Evolutionary conservation across 1,139 yeast genomes (phyloP).

Genomic region (Wickerhamomyces sp.): DNA sequence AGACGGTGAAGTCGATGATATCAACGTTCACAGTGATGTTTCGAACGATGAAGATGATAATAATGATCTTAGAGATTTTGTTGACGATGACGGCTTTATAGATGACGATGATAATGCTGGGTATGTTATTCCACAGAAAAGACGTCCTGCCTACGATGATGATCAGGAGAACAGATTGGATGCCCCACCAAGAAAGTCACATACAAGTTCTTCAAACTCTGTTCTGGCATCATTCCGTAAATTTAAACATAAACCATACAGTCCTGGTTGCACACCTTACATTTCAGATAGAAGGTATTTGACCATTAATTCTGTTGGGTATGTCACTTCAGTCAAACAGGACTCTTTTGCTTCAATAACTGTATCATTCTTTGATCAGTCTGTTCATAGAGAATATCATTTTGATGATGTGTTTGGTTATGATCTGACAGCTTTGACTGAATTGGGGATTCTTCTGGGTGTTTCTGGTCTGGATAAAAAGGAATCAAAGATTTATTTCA

Average conservation of each 20-base stretch:
- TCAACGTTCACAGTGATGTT: constrained; percentile 25
- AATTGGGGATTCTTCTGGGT: constrained; percentile 63
- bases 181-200: constrained; percentile 2
- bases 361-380: constrained; percentile 80
- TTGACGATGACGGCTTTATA: constrained; percentile 37
- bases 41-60: constrained; percentile 22
- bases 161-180: constrained; percentile 13
- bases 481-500: constrained; percentile 33
- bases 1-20: constrained; percentile 29
- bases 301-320: constrained; percentile 77
- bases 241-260: constrained; percentile 32
- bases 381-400: constrained; percentile 77
- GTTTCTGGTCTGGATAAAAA: constrained; percentile 30
- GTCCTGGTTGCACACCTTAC: constrained; percentile 89
- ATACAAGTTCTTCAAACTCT: background rate
- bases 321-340: constrained; percentile 73
- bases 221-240: constrained; percentile 2
- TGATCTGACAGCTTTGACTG: constrained; percentile 73
- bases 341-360: constrained; percentile 63
- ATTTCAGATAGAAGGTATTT: constrained; percentile 64
- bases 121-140: constrained; percentile 30
- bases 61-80: constrained; percentile 14
- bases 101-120: constrained; percentile 57
- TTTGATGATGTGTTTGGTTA: constrained; percentile 70
- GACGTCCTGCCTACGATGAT: constrained; percentile 10